phyloP scores from a whole-genome alignment of 2,329 filamentous ascomycete species.

The Aspergillus brasiliensis region DNA sequence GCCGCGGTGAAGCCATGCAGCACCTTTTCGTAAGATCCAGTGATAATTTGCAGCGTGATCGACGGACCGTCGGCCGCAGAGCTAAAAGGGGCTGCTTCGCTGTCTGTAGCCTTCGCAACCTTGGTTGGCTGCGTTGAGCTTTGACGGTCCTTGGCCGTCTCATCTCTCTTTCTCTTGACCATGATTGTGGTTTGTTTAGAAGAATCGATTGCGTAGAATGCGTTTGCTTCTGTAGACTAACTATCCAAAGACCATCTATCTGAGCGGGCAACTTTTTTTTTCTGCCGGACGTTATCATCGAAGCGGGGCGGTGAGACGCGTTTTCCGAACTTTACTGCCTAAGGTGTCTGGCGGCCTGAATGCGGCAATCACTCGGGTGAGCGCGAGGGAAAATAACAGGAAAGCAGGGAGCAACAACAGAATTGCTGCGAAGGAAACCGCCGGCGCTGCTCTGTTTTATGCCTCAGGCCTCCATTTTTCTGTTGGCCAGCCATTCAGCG shows the following conservation, averaged over 20 bases:
- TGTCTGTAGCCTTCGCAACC: conserved; percentile 34
- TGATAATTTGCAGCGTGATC: conserved; percentile 80
- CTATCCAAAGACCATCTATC: conserved; percentile 1
- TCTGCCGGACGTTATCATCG: conserved; percentile 24
- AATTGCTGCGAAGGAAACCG: not conserved
- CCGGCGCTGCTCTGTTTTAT: not conserved
- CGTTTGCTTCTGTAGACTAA: not conserved
- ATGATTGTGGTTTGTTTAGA: conserved; percentile 26
- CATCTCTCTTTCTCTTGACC: conserved; percentile 51
- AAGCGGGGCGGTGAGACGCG: conserved; percentile 16
- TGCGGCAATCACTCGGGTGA: conserved; percentile 2
- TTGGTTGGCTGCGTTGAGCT: conserved; percentile 32
- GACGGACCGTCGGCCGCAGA: conserved; percentile 32
- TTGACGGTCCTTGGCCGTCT: conserved; percentile 30
- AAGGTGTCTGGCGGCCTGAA: conserved; percentile 13
- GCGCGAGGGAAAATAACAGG: not conserved
- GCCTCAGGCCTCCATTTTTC: not conserved
- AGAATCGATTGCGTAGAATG: not conserved
- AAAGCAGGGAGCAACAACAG: not conserved
- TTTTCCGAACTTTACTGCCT: conserved; percentile 12
- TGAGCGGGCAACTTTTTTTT: conserved; percentile 29
- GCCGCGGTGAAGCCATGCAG: conserved; percentile 88
- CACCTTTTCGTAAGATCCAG: conserved; percentile 90
- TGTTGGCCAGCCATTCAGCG: not conserved
- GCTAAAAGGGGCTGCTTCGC: conserved; percentile 18